Evolutionary conservation across 192 early-diverging fungal species (phyloP).

Genomic region (Gigaspora rosea): DNA sequence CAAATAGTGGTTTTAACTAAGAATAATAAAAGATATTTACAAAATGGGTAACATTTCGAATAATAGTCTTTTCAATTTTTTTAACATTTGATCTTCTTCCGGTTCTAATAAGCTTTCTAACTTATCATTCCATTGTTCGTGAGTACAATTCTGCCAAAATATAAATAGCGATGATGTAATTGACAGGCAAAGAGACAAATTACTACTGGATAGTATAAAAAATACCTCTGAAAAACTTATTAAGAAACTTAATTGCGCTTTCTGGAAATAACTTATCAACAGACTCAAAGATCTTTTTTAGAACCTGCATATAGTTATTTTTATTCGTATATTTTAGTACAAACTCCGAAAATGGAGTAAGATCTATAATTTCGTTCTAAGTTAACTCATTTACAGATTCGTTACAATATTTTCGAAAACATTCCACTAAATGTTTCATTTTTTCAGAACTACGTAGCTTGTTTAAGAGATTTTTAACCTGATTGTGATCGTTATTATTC

Average conservation of each 20-base stretch:
- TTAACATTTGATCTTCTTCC: slow-evolving; percentile 12
- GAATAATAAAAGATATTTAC: slow-evolving; percentile 24
- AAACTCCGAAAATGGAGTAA: slow-evolving; percentile 21
- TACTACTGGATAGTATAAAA: slow-evolving; percentile 7
- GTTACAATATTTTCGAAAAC: slow-evolving; percentile 21
- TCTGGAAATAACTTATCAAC: slow-evolving; percentile 23
- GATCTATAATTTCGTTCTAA: slow-evolving; percentile 26
- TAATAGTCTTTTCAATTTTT: slow-evolving; percentile 27
- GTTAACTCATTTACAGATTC: slow-evolving; percentile 16
- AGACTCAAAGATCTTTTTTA: slow-evolving; percentile 28
- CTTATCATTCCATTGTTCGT: slow-evolving; percentile 12
- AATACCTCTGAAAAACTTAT: slow-evolving; percentile 29
- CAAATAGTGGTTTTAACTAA: background rate
- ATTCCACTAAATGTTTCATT: background rate
- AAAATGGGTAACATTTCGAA: slow-evolving; percentile 24
- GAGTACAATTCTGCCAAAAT: slow-evolving; percentile 17
- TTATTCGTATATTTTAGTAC: slow-evolving; percentile 12
- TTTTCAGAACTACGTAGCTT: slow-evolving; percentile 8
- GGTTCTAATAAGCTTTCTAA: slow-evolving; percentile 22
- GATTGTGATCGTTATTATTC: slow-evolving; percentile 14
- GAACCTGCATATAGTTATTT: slow-evolving; percentile 29
- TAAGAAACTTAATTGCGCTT: slow-evolving; percentile 7
- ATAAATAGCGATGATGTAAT: background rate
- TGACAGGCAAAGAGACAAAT: slow-evolving; percentile 16
- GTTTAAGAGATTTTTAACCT: slow-evolving; percentile 27